Base-by-base conservation (phyloP, 352 stramenopile species). In the Thalassiosira sp. region DNA sequence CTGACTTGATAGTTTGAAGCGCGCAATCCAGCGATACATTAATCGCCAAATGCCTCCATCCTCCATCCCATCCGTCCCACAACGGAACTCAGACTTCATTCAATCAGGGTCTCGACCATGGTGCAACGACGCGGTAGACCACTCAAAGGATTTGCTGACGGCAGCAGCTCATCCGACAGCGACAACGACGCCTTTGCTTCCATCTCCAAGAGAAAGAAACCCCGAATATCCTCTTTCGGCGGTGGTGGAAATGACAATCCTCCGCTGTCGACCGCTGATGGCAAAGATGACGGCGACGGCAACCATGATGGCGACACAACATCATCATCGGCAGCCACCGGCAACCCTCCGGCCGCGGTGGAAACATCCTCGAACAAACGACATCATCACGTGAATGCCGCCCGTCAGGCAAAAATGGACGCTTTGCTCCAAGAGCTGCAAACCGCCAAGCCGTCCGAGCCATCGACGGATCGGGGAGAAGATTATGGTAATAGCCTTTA, bases 331-430 rank as follows among this genome's bases (percentile, higher is more conserved):
- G 1, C 8, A 37, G 28, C 15, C 22, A 10, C 27, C 27, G 15
- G 6, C 49, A n/a, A 35, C n/a, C 49, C 18, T 46, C 37, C 35
- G 20, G 24, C 16, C n/a, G n/a, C n/a, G 1, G 33, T 24, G 0
- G 68, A 69, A 33, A 63, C 70, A 37, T 66, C 59, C 43, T 73
- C 66, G 8, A 66, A 53, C 37, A 81, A 78, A 51, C 58, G 74
- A 18, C 74, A 82, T 52, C 74, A 82, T 62, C 61, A 82, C 51
- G 5, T 68, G 28, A 72, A 62, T 42, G 40, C 66, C 49, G 42
- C 59, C 28, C 66, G 86, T 40, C 82, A 87, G 53, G 66, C 72
- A 15, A 88, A 89, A 72, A 90, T 91, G 83, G 79, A 91, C 64
- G 83, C 86, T 3, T 33, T 91, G 0, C 40, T 91, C 1, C 31